Base-by-base conservation (phyloP, 2,329 filamentous ascomycete species). In the Pseudogymnoascus verrucosus region DNA sequence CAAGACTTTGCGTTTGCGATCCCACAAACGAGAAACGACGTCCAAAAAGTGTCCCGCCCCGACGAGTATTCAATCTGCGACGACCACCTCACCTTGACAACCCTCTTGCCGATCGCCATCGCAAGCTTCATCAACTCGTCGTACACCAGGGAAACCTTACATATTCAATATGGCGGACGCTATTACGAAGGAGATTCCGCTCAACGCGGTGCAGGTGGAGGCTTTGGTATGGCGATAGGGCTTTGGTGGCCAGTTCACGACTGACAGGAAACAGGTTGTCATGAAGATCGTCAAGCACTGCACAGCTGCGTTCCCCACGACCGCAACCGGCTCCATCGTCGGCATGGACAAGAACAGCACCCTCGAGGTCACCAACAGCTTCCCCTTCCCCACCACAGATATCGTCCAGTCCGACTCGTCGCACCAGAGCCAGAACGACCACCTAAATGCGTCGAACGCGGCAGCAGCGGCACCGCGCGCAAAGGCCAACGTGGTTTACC, bases 231-330 rank as follows among this genome's bases (percentile, higher is more conserved):
- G 87, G 71, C 65, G 69, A 69, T 69, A 71, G 67, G 71, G 74
- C 72, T 75, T 72, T 70, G 72, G 71, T 65, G 67, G 66, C 67
- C 67, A 67, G 65, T 60, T 65, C 60, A 64, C 60, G 23, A 64
- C 67, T 74, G 65, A 73, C 66, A 60, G 37, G 62, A 70, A 65
- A 71, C 64, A 95, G 90, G 90, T 96, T 73, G 90, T 96, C 71
- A 93, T 97, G 89, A 96, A 97, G 83, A 93, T 98, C 76, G 93
- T 96, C 78, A 97, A 96, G 80, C 93, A 97, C 82, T 91, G 90
- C 80, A 89, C 91, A 64, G 85, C 90, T 72, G 84, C 85, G 63
- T 97, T 96, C 80, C 93, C 93, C 60, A 93, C 91, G 62, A 88
- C 88, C 64, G 91, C 92, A 64, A 97, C 93, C 63, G 93, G 93